Conservation (phyloP, 2,329 filamentous ascomycete species). For the Apiospora saccharicola region DNA sequence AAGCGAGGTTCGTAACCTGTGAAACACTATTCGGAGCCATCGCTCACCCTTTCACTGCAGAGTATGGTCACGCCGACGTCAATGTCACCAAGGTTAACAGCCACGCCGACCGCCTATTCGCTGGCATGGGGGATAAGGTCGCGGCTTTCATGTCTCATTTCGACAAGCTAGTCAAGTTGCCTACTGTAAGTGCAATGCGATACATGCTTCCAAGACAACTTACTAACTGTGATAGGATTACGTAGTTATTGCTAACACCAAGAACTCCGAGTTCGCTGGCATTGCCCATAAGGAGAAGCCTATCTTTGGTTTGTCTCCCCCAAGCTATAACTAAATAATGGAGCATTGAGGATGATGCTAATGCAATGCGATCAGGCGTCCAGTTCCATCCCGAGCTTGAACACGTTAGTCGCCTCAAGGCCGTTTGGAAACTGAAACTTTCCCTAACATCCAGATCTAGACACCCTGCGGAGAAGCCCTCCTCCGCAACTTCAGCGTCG, state of each 20-base stretch:
- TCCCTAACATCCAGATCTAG: constrained; percentile 28
- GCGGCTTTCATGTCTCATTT: constrained; percentile 84
- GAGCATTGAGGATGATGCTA: background rate
- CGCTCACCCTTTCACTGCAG: constrained; percentile 37
- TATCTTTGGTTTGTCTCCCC: constrained; percentile 63
- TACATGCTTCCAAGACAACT: background rate
- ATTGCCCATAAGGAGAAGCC: constrained; percentile 76
- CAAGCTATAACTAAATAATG: background rate
- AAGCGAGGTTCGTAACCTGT: constrained; percentile 12
- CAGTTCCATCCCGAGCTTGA: constrained; percentile 83
- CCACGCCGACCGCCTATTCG: constrained; percentile 73
- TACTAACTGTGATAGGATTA: constrained; percentile 59
- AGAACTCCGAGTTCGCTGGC: constrained; percentile 80
- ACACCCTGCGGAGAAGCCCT: constrained; percentile 74
- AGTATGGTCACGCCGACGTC: constrained; percentile 76
- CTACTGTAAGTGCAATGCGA: constrained; percentile 44
- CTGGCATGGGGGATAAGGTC: constrained; percentile 68
- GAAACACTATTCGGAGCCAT: background rate
- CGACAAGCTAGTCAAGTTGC: constrained; percentile 82
- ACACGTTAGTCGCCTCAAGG: background rate
- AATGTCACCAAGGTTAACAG: constrained; percentile 63
- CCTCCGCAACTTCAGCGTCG: constrained; percentile 82
- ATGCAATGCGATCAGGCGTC: background rate
- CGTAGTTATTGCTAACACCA: constrained; percentile 74
- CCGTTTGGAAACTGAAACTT: constrained; percentile 49